Evolutionary conservation across 2,329 filamentous ascomycete species (phyloP).

Genomic region (Myotisia sp.): DNA sequence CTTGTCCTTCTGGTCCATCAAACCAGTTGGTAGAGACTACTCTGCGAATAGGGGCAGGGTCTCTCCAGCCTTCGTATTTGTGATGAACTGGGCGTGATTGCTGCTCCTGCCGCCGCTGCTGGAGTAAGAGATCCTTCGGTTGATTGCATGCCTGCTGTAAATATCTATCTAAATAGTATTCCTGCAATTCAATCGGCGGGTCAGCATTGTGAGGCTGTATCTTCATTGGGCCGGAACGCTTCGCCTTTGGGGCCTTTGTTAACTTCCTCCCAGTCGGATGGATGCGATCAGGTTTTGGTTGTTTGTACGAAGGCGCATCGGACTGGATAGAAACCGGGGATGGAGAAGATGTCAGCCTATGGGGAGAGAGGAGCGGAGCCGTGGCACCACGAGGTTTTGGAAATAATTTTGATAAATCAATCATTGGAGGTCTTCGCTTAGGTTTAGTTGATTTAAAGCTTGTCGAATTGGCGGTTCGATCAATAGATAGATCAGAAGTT

Average conservation of each 20-base stretch:
- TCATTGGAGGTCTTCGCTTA: slow-evolving; percentile 26
- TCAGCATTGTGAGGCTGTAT: slow-evolving; percentile 9
- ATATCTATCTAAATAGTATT: slow-evolving; percentile 2
- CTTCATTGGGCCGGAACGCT: slow-evolving; percentile 14
- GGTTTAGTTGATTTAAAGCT: slow-evolving; percentile 17
- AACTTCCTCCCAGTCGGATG: slow-evolving; percentile 16
- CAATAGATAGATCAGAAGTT: slow-evolving; percentile 10
- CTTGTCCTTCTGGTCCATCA: slow-evolving; percentile 20
- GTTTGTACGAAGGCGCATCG: slow-evolving; percentile 18
- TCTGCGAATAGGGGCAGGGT: slow-evolving; percentile 6
- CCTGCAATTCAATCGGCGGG: background rate
- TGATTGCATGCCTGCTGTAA: background rate
- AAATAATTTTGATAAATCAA: slow-evolving; percentile 31
- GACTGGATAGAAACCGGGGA: slow-evolving; percentile 25
- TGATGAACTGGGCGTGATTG: slow-evolving; percentile 1
- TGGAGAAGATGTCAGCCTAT: slow-evolving; percentile 28
- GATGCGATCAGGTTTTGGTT: slow-evolving; percentile 12
- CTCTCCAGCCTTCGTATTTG: slow-evolving; percentile 10
- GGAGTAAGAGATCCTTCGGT: background rate
- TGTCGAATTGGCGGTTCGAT: slow-evolving; percentile 6
- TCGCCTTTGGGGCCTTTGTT: slow-evolving; percentile 15
- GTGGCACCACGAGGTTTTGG: slow-evolving; percentile 24
- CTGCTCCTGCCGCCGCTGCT: slow-evolving; percentile 5
- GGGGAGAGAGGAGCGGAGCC: slow-evolving; percentile 28
- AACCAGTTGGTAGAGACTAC: slow-evolving; percentile 19